phyloP scores from a whole-genome alignment of 2,329 filamentous ascomycete genomes.

The Dendryphion nanum region DNA sequence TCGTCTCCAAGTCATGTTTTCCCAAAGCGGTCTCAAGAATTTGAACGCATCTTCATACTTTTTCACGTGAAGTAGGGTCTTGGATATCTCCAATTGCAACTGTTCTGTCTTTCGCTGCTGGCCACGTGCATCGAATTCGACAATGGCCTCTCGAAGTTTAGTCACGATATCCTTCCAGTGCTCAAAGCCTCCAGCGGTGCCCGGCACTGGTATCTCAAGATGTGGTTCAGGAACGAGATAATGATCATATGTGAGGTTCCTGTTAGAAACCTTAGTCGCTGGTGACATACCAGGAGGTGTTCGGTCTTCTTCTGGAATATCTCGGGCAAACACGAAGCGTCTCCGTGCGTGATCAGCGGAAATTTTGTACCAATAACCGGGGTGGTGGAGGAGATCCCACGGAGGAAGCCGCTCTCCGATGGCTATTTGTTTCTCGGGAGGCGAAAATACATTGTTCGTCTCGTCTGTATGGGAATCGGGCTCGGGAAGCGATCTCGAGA shows the following conservation, averaged over 20 bases:
- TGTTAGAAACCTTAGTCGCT: slow-evolving; percentile 54
- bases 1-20: slow-evolving; percentile 56
- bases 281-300: slow-evolving; percentile 55
- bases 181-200: slow-evolving; percentile 45
- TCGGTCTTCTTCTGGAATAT: slow-evolving; percentile 61
- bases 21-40: slow-evolving; percentile 55
- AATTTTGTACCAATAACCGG: slow-evolving; percentile 61
- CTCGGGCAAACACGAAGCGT: slow-evolving; percentile 51
- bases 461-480: slow-evolving; percentile 25
- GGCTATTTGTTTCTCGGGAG: slow-evolving; percentile 52
- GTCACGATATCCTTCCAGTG: slow-evolving; percentile 52
- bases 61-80: slow-evolving; percentile 51
- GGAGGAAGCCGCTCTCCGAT: slow-evolving; percentile 52
- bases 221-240: slow-evolving; percentile 61
- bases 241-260: slow-evolving; percentile 56
- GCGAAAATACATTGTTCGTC: slow-evolving; percentile 43
- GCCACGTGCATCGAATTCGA: slow-evolving; percentile 52
- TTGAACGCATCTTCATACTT: slow-evolving; percentile 53
- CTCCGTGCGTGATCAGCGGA: slow-evolving; percentile 52
- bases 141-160: slow-evolving; percentile 48
- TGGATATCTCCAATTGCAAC: slow-evolving; percentile 54
- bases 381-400: slow-evolving; percentile 60
- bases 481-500: slow-evolving; percentile 17
- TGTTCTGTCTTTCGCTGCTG: slow-evolving; percentile 57
- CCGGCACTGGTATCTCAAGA: slow-evolving; percentile 50